Percentiles rank a stretch among this genome's conserved stretches.
phyloP scores from a whole-genome alignment of 306 rosid species.

The Ochetophila trinervis region DNA sequence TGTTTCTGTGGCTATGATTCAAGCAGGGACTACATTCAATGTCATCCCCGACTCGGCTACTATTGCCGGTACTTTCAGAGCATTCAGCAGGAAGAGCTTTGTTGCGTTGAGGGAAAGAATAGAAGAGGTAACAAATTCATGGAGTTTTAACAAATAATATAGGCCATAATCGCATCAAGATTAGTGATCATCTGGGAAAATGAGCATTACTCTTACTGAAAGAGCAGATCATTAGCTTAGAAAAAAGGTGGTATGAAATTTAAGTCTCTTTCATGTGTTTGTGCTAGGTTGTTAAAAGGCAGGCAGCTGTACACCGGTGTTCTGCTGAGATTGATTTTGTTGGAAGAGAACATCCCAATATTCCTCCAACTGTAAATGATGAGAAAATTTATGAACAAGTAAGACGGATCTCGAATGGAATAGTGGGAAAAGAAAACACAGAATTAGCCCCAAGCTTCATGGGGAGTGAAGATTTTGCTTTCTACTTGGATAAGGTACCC shows the following conservation, averaged over 20 bases:
- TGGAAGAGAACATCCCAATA: slow-evolving; percentile 60
- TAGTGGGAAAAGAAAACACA: slow-evolving; percentile 64
- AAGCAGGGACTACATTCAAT: slow-evolving; percentile 59
- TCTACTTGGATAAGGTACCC: slow-evolving; percentile 68
- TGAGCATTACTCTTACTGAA: neutral
- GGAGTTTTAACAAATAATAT: too few relatives aligned
- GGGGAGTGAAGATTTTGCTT: slow-evolving; percentile 94
- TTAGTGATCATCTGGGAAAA: too few relatives aligned
- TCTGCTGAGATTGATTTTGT: slow-evolving; percentile 56
- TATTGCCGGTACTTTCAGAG: slow-evolving; percentile 72
- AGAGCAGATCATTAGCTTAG: neutral
- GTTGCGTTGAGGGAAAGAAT: slow-evolving; percentile 57
- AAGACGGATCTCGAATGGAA: slow-evolving; percentile 40
- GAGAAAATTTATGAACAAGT: slow-evolving; percentile 56
- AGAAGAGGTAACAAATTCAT: slow-evolving; percentile 52
- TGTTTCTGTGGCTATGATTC: slow-evolving; percentile 67
- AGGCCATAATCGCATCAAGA: too few relatives aligned
- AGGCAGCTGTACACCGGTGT: slow-evolving; percentile 77
- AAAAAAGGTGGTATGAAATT: neutral
- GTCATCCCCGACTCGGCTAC: slow-evolving; percentile 67
- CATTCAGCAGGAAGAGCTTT: slow-evolving; percentile 72
- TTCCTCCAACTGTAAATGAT: slow-evolving; percentile 69
- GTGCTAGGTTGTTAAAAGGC: slow-evolving; percentile 61
- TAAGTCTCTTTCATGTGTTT: neutral
- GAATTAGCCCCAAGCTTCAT: slow-evolving; percentile 48